Conservation (phyloP, 441 rosid genomes). For the Gossypium trilobum region DNA sequence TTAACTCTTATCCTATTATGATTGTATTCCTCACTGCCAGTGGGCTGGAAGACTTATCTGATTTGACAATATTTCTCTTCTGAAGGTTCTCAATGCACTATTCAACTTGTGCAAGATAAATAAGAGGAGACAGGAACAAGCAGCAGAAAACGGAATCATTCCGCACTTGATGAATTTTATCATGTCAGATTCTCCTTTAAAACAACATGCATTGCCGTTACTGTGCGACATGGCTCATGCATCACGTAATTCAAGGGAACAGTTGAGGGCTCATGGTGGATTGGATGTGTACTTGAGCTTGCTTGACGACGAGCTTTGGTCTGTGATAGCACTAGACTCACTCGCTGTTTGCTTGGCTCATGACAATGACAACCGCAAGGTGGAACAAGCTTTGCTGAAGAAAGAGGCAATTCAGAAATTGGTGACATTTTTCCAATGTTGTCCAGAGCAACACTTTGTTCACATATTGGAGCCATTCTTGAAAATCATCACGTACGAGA, state of each 20-base stretch:
- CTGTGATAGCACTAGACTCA: constrained; percentile 85
- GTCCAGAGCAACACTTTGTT: constrained; percentile 87
- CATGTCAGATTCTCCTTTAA: constrained; percentile 67
- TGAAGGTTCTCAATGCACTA: constrained; percentile 78
- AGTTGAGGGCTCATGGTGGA: constrained; percentile 4
- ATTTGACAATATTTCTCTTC: constrained; percentile 2
- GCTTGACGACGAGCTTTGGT: constrained; percentile 82
- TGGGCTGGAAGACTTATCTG: neutral
- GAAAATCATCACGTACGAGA: constrained; percentile 78
- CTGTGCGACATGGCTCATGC: constrained; percentile 45
- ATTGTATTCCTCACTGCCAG: neutral
- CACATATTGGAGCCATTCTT: constrained; percentile 96
- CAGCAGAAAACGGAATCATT: constrained; percentile 98
- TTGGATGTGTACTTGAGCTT: constrained; percentile 40
- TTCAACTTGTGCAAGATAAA: constrained; percentile 96
- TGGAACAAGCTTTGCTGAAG: constrained; percentile 82
- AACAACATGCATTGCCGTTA: constrained; percentile 74
- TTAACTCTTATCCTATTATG: neutral
- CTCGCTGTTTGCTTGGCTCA: constrained; percentile 83
- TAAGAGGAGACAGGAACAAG: constrained; percentile 98
- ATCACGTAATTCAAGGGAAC: constrained; percentile 2
- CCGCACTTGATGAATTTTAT: constrained; percentile 87
- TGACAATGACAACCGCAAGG: constrained; percentile 45
- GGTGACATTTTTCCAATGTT: constrained; percentile 82
- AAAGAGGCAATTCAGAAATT: constrained; percentile 79